Evolutionary conservation across 106 monocot species (phyloP), one percentile per base, ranked within the genome.

Genomic region (Ottelia alismoides): DNA sequence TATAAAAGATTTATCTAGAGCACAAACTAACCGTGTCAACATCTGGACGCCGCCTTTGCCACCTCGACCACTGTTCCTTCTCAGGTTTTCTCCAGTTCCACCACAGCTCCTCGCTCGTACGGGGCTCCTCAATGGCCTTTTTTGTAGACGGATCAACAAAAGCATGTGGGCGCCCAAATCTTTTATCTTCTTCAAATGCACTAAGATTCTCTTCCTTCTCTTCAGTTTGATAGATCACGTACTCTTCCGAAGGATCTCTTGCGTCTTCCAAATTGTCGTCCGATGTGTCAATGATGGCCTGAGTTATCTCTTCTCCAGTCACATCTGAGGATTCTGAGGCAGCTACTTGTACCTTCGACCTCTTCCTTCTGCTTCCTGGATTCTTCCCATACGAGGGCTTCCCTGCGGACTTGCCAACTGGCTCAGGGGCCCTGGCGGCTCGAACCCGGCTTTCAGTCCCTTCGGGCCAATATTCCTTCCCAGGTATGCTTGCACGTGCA

Each of bases 11-110:
- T 60, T 45, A 45, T 43, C 0, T 2, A 51, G 12, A 11, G 22
- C 5, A 51, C 22, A 3, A 19, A 76, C 81, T 76, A 49, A 98
- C 96, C 68, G 76, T 89, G 53, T 98, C 85, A 66, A 85, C 89
- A 98, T 84, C 78, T 21, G 88, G 96, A 46, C 79, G 76, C 56
- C 84, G 65, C 56, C 89, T 81, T 71, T 96, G 96, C 96, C 96
- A 98, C 64, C 96, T 89, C 27, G 85, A 89, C 96, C 96, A 98
- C 40, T 79, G 80, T 52, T 88, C 96, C 56, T 85, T 78, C 22
- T 92, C 85, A 27, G 84, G 82, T 59, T 82, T 89, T 53, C 96
- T 52, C 89, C 89, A 98, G 58, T 98, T 89, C 96, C 96, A 98
- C 96, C 96, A 98, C 18, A 98, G 61, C 64, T 98, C 89, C 58